Conservation (phyloP, 1,139 yeast genomes). For the Scheffersomyces cryptocercus region DNA sequence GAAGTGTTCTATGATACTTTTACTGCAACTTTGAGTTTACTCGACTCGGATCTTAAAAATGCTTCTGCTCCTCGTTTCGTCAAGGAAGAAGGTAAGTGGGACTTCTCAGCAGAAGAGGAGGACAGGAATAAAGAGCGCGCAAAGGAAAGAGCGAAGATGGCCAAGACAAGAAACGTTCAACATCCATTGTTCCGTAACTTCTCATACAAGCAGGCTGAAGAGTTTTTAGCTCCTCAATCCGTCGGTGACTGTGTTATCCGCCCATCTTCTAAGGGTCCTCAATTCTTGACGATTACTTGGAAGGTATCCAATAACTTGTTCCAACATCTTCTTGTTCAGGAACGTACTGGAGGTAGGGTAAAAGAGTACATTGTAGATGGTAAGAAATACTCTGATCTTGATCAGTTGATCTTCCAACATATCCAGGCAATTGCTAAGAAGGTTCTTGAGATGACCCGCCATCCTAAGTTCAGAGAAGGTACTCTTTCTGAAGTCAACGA, state of each 20-base stretch:
- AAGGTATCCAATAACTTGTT: slow-evolving; percentile 87
- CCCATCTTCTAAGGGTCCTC: slow-evolving; percentile 88
- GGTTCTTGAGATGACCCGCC: slow-evolving; percentile 79
- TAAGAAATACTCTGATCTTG: slow-evolving; percentile 78
- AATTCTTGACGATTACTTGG: slow-evolving; percentile 94
- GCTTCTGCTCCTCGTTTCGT: slow-evolving; percentile 54
- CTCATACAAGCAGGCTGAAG: slow-evolving; percentile 88
- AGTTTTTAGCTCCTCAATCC: slow-evolving; percentile 80
- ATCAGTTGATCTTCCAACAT: slow-evolving; percentile 88
- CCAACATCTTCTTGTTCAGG: slow-evolving; percentile 88
- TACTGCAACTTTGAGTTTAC: slow-evolving; percentile 70
- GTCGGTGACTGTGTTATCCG: slow-evolving; percentile 94
- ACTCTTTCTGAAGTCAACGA: slow-evolving; percentile 77
- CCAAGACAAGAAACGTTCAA: slow-evolving; percentile 71
- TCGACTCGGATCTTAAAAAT: slow-evolving; percentile 63
- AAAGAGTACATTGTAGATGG: slow-evolving; percentile 69
- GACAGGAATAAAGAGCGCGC: slow-evolving; percentile 63
- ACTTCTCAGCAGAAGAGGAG: slow-evolving; percentile 68
- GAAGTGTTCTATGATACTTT: slow-evolving; percentile 72
- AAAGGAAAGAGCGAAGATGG: slow-evolving; percentile 56
- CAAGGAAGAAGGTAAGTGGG: slow-evolving; percentile 76
- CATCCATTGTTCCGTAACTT: slow-evolving; percentile 90
- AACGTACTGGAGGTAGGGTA: slow-evolving; percentile 57
- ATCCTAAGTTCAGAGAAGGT: slow-evolving; percentile 89
- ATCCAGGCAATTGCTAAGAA: slow-evolving; percentile 82